Percentiles rank a stretch among this genome's conserved stretches.
These are phyloP conservation scores for Collybia mongolica DNA, from an alignment of 768 basidiomycete species.

Conservation along the genomic window DNA sequence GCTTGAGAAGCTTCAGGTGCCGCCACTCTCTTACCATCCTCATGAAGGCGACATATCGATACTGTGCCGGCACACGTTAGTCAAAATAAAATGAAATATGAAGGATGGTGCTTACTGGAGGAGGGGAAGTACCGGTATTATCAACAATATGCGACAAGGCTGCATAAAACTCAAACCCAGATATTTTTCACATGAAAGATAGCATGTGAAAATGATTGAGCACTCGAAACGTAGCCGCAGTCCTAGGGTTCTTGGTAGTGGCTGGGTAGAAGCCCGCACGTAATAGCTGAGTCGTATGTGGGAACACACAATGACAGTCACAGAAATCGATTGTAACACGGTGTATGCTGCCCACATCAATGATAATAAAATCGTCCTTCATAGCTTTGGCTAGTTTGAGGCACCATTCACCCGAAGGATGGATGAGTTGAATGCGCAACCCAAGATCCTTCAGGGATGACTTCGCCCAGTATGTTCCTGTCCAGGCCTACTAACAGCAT, in stretches of 20 bases:
- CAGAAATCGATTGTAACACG: constrained; percentile 28
- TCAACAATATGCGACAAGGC: constrained; percentile 13
- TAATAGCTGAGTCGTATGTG: constrained; percentile 26
- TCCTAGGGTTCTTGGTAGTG: constrained; percentile 19
- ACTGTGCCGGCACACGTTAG: constrained; percentile 4
- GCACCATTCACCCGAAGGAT: constrained; percentile 13
- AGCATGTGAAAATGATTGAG: constrained; percentile 24
- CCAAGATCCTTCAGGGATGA: neutral
- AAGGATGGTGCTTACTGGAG: neutral
- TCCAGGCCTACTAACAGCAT: neutral
- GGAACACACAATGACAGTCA: constrained; percentile 15
- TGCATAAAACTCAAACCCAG: constrained; percentile 24
- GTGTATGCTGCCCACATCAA: constrained; percentile 26
- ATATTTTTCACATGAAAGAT: constrained; percentile 25
- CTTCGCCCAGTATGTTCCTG: neutral
- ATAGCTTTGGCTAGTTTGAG: neutral
- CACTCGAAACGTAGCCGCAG: constrained; percentile 24
- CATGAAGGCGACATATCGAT: constrained; percentile 19
- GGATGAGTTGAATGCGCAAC: constrained; percentile 5
- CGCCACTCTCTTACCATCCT: constrained; percentile 18
- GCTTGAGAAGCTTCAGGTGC: constrained; percentile 21
- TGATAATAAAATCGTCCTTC: constrained; percentile 23
- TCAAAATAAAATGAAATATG: constrained; percentile 9
- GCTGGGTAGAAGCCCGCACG: constrained; percentile 21
- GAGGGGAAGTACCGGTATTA: constrained; percentile 8